phyloP scores from a whole-genome alignment of 2,329 filamentous ascomycete genomes.

The Venturia nashicola region DNA sequence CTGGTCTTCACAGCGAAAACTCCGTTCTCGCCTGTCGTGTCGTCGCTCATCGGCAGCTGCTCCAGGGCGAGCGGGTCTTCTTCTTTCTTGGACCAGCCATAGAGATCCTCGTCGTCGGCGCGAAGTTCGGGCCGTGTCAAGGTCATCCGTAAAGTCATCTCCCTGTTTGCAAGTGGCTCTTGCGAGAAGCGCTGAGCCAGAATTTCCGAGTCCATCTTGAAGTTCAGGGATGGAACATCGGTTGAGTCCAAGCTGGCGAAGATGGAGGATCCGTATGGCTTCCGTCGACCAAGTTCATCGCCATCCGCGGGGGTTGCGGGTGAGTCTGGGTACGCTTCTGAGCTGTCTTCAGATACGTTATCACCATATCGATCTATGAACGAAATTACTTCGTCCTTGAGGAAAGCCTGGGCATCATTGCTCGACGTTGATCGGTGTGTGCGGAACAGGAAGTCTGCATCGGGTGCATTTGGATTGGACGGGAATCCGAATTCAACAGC shows the following conservation, averaged over 20 bases:
- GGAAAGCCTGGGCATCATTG: conserved; percentile 45
- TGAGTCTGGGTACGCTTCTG: conserved; percentile 16
- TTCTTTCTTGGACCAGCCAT: conserved; percentile 47
- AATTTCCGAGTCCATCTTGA: conserved; percentile 5
- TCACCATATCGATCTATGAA: conserved; percentile 25
- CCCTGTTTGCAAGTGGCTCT: conserved; percentile 49
- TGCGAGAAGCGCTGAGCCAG: conserved; percentile 29
- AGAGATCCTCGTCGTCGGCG: conserved; percentile 58
- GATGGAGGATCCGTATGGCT: conserved; percentile 6
- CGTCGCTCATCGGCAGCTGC: conserved; percentile 36
- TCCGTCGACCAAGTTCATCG: background rate
- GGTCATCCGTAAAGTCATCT: conserved; percentile 96
- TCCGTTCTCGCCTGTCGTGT: conserved; percentile 33
- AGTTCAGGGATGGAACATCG: conserved; percentile 7
- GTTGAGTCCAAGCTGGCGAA: conserved; percentile 3
- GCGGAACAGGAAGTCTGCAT: conserved; percentile 15
- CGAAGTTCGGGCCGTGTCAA: conserved; percentile 80
- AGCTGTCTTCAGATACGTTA: conserved; percentile 17
- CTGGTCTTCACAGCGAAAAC: conserved; percentile 32
- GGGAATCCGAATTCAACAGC: conserved; percentile 90
- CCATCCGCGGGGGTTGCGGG: conserved; percentile 25
- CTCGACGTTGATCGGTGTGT: conserved; percentile 22
- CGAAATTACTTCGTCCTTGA: conserved; percentile 42
- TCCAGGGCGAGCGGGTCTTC: conserved; percentile 43
- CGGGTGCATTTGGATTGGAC: conserved; percentile 26